phyloP scores from a whole-genome alignment of 2,329 filamentous ascomycete species.

The Alternaria incomplexa region DNA sequence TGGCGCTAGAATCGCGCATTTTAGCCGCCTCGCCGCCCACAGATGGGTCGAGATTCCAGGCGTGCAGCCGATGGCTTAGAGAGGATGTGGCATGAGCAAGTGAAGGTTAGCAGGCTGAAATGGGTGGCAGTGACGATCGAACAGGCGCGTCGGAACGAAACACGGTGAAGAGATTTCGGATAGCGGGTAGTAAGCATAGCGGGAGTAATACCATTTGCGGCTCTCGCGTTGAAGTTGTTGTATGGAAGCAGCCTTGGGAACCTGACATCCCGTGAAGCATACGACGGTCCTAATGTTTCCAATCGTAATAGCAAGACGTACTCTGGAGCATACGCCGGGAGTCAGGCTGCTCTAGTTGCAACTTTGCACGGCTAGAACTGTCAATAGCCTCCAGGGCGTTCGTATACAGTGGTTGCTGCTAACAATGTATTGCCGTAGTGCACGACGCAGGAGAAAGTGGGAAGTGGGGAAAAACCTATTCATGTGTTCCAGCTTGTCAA shows the following conservation, averaged over 20 bases:
- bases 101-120: neutral
- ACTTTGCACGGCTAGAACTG: neutral
- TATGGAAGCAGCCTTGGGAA: neutral
- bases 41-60: slow-evolving; percentile 18
- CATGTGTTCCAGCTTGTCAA: neutral
- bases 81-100: neutral
- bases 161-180: slow-evolving; percentile 5
- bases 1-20: slow-evolving; percentile 1
- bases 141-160: slow-evolving; percentile 14
- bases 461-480: slow-evolving; percentile 15
- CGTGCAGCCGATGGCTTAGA: slow-evolving; percentile 10
- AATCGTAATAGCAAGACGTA: neutral
- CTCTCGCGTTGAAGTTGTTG: neutral
- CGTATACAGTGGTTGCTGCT: slow-evolving; percentile 1
- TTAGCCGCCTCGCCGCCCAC: slow-evolving; percentile 17
- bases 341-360: neutral
- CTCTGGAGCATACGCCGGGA: neutral
- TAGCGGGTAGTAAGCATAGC: slow-evolving; percentile 5
- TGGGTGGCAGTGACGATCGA: neutral
- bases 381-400: slow-evolving; percentile 5
- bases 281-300: neutral
- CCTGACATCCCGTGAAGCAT: neutral
- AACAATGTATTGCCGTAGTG: slow-evolving; percentile 7
- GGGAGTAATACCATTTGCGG: neutral
- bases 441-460: slow-evolving; percentile 19